Evolutionary conservation across 1,139 yeast genomes (phyloP).

Genomic region (Geotrichum australiense): DNA sequence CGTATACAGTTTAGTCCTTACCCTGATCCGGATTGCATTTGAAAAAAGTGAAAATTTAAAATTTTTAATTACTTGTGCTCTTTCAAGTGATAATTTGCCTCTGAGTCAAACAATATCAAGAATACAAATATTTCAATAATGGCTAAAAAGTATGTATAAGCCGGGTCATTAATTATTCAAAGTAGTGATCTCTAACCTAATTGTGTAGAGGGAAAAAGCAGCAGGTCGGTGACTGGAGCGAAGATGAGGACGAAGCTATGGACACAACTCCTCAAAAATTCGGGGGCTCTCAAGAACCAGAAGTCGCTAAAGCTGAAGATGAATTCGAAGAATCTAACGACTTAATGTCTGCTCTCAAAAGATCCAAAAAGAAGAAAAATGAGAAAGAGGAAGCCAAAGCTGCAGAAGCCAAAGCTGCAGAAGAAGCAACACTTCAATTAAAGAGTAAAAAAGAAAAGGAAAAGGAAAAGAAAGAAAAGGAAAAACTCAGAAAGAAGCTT

Average conservation of each 20-base stretch:
- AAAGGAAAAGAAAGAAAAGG: constrained; percentile 94
- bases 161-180: background rate
- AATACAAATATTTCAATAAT: too few species aligned
- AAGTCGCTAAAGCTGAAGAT: constrained; percentile 27
- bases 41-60: too few species aligned
- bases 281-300: constrained; percentile 30
- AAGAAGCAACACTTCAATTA: constrained; percentile 51
- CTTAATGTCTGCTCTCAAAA: constrained; percentile 75
- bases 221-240: constrained; percentile 74
- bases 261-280: constrained; percentile 52
- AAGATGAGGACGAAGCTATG: constrained; percentile 54
- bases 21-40: too few species aligned
- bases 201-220: constrained; percentile 33
- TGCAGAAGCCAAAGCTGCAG: constrained; percentile 32
- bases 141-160: constrained; percentile 14
- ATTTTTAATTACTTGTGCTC: too few species aligned
- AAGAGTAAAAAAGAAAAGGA: constrained; percentile 97
- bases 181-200: background rate
- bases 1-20: too few species aligned
- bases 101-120: too few species aligned
- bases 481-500: constrained; percentile 83
- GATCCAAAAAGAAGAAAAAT: constrained; percentile 70
- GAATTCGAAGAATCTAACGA: constrained; percentile 42
- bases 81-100: too few species aligned
- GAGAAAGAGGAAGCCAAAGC: constrained; percentile 43